Evolutionary conservation across 2,329 filamentous ascomycete genomes (phyloP).

Genomic region (Aureobasidium leucospermi): DNA sequence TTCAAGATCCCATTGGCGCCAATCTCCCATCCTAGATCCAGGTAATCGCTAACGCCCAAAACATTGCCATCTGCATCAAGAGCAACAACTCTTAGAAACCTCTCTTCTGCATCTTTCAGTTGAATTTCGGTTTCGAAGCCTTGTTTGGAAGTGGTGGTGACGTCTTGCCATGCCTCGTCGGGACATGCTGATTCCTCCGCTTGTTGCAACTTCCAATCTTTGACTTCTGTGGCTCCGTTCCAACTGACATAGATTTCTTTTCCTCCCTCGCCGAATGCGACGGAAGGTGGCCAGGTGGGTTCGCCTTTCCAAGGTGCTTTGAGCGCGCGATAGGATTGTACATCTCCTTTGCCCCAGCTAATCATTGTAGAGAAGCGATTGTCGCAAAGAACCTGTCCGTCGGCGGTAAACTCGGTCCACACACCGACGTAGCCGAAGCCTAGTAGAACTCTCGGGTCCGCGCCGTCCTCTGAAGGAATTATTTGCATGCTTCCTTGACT

Average conservation of each 20-base stretch:
- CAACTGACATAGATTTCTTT: slow-evolving; percentile 35
- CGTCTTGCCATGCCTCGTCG: slow-evolving; percentile 17
- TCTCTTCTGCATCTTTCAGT: background rate
- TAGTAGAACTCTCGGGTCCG: slow-evolving; percentile 27
- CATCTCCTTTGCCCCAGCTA: slow-evolving; percentile 23
- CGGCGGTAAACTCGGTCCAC: slow-evolving; percentile 39
- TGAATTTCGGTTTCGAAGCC: slow-evolving; percentile 21
- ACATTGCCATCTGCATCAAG: slow-evolving; percentile 18
- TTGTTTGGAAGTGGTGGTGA: slow-evolving; percentile 9
- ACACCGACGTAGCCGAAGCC: slow-evolving; percentile 49
- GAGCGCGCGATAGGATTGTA: slow-evolving; percentile 32
- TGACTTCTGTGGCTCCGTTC: slow-evolving; percentile 43
- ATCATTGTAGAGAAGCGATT: slow-evolving; percentile 34
- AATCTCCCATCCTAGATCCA: background rate
- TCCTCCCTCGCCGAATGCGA: slow-evolving; percentile 16
- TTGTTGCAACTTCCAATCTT: slow-evolving; percentile 35
- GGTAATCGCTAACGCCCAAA: background rate
- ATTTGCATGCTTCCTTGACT: slow-evolving; percentile 23
- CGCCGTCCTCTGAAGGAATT: slow-evolving; percentile 6
- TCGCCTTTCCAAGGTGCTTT: slow-evolving; percentile 26
- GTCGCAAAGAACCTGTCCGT: slow-evolving; percentile 36
- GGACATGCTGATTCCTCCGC: background rate
- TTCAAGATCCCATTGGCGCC: background rate
- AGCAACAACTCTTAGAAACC: slow-evolving; percentile 19
- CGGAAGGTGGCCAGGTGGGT: slow-evolving; percentile 20